phyloP scores from a whole-genome alignment of 345 rosid genomes.

The Citrus trifoliata region DNA sequence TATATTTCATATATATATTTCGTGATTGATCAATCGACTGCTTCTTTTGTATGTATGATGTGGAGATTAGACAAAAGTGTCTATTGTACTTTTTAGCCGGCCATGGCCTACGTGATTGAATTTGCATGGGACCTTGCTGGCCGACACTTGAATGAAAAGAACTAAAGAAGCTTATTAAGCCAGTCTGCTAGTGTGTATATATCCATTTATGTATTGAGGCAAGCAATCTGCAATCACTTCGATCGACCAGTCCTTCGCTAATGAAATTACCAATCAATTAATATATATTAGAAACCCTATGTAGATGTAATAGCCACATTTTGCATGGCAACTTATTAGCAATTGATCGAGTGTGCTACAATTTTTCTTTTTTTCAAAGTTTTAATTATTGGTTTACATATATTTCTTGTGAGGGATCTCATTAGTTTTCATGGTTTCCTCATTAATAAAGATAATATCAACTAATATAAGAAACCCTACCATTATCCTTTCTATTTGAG shows the following conservation, averaged over 20 bases:
- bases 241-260: not conserved
- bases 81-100: slow-evolving; percentile 4
- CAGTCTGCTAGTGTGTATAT: not conserved
- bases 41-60: not conserved
- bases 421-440: not conserved
- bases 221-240: not conserved
- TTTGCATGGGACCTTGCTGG: slow-evolving; percentile 16
- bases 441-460: not conserved
- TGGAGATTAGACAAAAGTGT: slow-evolving; percentile 5
- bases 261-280: not conserved
- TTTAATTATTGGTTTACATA: not conserved
- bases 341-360: not conserved
- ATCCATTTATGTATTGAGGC: not conserved
- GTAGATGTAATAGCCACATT: not conserved
- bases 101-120: slow-evolving; percentile 19
- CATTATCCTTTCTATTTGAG: not conserved
- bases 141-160: slow-evolving; percentile 6
- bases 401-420: not conserved
- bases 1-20: slow-evolving; percentile 4
- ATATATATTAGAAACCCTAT: too few species aligned
- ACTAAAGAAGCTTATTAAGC: not conserved
- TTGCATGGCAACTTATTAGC: not conserved
- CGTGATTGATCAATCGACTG: not conserved
- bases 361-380: too few species aligned
- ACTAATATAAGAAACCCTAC: not conserved